phyloP scores from a whole-genome alignment of 371 early-diverging fungal genomes.

The Mortierella sp. region DNA sequence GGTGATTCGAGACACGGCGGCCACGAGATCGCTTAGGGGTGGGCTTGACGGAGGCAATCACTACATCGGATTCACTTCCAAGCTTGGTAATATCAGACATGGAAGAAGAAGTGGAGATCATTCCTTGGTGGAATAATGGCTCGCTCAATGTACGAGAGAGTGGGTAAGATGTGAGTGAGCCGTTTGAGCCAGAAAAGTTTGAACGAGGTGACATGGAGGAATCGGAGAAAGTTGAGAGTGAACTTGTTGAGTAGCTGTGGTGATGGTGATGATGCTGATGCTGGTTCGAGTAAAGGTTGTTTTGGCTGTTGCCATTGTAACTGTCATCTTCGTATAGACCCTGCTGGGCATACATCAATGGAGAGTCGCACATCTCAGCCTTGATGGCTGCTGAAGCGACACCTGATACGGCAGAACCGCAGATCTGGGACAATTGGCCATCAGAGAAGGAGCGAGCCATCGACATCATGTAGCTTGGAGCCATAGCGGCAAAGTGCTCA shows the following conservation, averaged over 20 bases:
- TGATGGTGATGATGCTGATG: constrained; percentile 23
- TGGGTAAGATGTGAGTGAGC: constrained; percentile 31
- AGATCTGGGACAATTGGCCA: constrained; percentile 30
- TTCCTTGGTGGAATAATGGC: constrained; percentile 32
- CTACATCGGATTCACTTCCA: background rate
- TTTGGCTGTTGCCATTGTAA: constrained; percentile 16
- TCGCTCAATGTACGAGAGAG: constrained; percentile 47
- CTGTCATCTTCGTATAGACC: constrained; percentile 26
- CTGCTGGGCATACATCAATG: constrained; percentile 31
- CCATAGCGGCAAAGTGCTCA: constrained; percentile 40
- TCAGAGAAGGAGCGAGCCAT: constrained; percentile 55
- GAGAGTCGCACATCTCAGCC: constrained; percentile 38
- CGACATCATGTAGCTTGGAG: constrained; percentile 36
- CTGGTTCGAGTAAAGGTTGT: constrained; percentile 17
- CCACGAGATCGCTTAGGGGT: constrained; percentile 66
- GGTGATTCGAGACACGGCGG: constrained; percentile 67
- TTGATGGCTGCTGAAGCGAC: constrained; percentile 7
- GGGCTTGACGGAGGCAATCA: constrained; percentile 10
- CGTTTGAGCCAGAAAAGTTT: constrained; percentile 29
- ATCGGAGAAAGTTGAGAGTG: constrained; percentile 38
- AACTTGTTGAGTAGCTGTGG: constrained; percentile 49
- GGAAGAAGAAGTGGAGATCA: constrained; percentile 22
- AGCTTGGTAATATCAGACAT: constrained; percentile 24
- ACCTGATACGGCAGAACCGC: constrained; percentile 11
- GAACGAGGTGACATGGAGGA: constrained; percentile 52